Percentiles rank a stretch among this genome's conserved stretches.
Conservation (phyloP, 1,284 basidiomycete species). For the Apiotrichum gracile region DNA sequence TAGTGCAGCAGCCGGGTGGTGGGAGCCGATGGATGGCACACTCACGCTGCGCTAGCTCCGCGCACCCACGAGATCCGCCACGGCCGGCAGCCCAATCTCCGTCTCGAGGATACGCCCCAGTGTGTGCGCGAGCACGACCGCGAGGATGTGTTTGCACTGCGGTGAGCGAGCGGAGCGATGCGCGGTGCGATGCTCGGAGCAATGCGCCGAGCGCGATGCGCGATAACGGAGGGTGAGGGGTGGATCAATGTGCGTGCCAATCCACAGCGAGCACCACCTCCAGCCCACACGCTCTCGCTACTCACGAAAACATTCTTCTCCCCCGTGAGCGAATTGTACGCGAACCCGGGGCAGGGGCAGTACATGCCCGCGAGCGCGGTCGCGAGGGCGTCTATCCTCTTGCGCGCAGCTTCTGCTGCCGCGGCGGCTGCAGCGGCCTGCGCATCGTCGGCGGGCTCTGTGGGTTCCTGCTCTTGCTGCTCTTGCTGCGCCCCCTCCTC, state of each 20-base stretch:
- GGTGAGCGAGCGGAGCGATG: not conserved
- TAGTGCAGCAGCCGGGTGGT: too few species aligned
- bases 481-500: too few species aligned
- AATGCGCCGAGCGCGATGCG: not conserved
- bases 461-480: not conserved
- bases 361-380: slow-evolving; percentile 23
- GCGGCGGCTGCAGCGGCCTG: too few species aligned
- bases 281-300: too few species aligned
- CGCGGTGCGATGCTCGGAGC: not conserved
- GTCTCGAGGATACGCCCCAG: slow-evolving; percentile 25
- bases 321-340: slow-evolving; percentile 33
- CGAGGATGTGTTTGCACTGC: slow-evolving; percentile 44
- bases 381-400: not conserved
- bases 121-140: slow-evolving; percentile 30
- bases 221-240: too few species aligned
- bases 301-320: slow-evolving; percentile 32
- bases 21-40: too few species aligned
- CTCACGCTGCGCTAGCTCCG: not conserved
- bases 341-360: slow-evolving; percentile 41
- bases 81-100: slow-evolving; percentile 20
- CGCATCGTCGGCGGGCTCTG: not conserved
- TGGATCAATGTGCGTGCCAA: too few species aligned
- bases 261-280: too few species aligned
- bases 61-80: slow-evolving; percentile 24
- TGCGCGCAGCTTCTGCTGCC: not conserved